Evolutionary conservation across 208 protist genomes (phyloP).

Genomic region (Eutreptiella sp.): DNA sequence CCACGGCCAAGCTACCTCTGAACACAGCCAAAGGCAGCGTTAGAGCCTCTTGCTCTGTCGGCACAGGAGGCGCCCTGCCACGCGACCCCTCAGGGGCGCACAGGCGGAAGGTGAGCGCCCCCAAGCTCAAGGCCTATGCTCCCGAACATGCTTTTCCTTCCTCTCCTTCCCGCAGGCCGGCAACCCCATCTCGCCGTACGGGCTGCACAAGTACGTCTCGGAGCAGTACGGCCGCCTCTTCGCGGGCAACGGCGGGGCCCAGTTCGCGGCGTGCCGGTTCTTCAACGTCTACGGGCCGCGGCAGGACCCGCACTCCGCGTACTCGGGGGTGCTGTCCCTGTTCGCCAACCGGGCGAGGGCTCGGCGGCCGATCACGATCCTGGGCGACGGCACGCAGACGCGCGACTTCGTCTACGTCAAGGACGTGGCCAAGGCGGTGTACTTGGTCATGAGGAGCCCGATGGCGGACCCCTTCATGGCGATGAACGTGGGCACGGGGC

Average conservation of each 20-base stretch:
- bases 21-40: too few species aligned
- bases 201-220: slow-evolving; percentile 27
- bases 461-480: background rate
- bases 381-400: slow-evolving; percentile 40
- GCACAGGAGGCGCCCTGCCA: too few species aligned
- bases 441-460: background rate
- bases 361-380: slow-evolving; percentile 22
- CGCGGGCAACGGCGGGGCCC: too few species aligned
- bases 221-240: background rate
- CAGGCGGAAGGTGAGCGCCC: too few species aligned
- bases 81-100: too few species aligned
- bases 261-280: slow-evolving; percentile 18
- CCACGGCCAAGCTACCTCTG: too few species aligned
- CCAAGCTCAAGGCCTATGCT: too few species aligned
- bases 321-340: slow-evolving; percentile 34
- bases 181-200: slow-evolving; percentile 40
- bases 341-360: slow-evolving; percentile 20
- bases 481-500: background rate
- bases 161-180: too few species aligned
- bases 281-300: slow-evolving; percentile 43
- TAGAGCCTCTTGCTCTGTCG: too few species aligned
- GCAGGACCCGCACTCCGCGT: slow-evolving; percentile 32
- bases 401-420: slow-evolving; percentile 36
- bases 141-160: too few species aligned
- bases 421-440: slow-evolving; percentile 25